Evolutionary conservation across 306 rosid genomes (phyloP).

Genomic region (Phaseolus lunatus): DNA sequence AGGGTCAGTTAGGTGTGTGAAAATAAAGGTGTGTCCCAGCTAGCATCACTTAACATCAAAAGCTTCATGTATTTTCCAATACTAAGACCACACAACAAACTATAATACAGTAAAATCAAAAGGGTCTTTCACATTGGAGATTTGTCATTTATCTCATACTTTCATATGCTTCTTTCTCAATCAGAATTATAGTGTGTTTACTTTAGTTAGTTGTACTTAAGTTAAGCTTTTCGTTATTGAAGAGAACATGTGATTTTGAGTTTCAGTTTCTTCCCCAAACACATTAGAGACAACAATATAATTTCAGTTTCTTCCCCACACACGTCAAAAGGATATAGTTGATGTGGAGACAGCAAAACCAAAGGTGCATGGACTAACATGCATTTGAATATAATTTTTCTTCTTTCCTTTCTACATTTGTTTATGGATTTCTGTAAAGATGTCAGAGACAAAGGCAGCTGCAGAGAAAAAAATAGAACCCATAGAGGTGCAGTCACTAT

Average conservation of each 20-base stretch:
- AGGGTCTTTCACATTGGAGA: background rate
- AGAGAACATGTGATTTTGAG: too few species aligned
- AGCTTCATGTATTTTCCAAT: background rate
- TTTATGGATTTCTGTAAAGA: constrained; percentile 63
- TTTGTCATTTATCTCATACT: background rate
- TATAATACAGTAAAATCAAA: background rate
- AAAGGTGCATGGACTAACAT: constrained; percentile 57
- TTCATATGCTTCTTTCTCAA: background rate
- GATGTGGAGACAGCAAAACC: constrained; percentile 58
- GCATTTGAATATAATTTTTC: constrained; percentile 49
- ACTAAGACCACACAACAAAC: background rate
- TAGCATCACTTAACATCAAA: constrained; percentile 26
- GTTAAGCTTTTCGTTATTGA: too few species aligned
- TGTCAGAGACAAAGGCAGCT: constrained; percentile 72
- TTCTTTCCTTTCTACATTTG: constrained; percentile 43
- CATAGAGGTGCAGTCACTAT: constrained; percentile 87
- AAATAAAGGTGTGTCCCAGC: constrained; percentile 49
- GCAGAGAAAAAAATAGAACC: constrained; percentile 68
- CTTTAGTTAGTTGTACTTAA: too few species aligned
- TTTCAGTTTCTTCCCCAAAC: too few species aligned
- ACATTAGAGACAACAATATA: too few species aligned
- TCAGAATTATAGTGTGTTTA: too few species aligned
- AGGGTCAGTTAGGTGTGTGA: constrained; percentile 63
- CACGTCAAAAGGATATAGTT: too few species aligned
- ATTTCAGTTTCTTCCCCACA: too few species aligned